These are phyloP conservation scores for Beauveria asiatica DNA, from an alignment of 2,329 filamentous ascomycete genomes.

Conservation along the genomic window DNA sequence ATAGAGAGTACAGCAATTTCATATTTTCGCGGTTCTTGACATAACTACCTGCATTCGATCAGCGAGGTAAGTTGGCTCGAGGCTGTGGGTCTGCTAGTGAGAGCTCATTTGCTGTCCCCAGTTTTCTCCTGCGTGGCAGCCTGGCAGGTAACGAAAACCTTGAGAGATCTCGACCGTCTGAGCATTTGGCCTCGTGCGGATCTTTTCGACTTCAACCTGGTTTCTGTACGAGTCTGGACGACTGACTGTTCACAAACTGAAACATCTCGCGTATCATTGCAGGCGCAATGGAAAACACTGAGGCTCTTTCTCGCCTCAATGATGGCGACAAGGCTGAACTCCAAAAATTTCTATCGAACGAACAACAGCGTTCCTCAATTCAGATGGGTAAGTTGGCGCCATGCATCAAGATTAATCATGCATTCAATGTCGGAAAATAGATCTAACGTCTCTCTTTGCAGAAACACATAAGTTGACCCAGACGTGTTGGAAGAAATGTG, in stretches of 20 bases:
- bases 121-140: not conserved
- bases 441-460: conserved; percentile 20
- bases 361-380: conserved; percentile 72
- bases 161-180: not conserved
- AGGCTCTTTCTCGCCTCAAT: conserved; percentile 63
- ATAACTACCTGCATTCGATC: not conserved
- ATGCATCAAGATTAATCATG: conserved; percentile 7
- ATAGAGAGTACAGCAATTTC: not conserved
- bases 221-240: not conserved
- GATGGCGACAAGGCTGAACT: conserved; percentile 81
- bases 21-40: not conserved
- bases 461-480: conserved; percentile 53
- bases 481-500: conserved; percentile 92
- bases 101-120: conserved; percentile 1
- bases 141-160: not conserved
- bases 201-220: not conserved
- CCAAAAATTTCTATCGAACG: conserved; percentile 74
- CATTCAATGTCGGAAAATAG: not conserved
- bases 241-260: not conserved
- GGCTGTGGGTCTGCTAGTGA: not conserved
- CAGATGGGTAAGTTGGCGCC: conserved; percentile 46
- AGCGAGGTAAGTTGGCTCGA: not conserved
- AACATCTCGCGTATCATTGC: not conserved
- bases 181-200: not conserved
- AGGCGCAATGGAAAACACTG: conserved; percentile 32